A percentile compares a stretch with the other conserved stretches of the same genome.
phyloP scores from a whole-genome alignment of 1,139 yeast genomes.

The Komagataea norvegica region DNA sequence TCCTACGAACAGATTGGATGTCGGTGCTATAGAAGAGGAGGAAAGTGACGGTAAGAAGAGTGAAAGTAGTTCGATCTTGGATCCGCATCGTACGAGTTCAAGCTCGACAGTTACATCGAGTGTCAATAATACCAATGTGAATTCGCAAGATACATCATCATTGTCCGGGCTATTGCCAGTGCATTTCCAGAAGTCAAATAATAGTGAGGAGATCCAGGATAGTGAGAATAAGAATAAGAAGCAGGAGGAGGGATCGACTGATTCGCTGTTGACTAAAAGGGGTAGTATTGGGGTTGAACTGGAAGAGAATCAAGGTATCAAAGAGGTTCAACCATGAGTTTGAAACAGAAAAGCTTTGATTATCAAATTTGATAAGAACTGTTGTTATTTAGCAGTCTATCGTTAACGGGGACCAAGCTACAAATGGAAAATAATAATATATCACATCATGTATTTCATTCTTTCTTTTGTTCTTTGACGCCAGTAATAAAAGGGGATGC shows the following conservation, averaged over 20 bases:
- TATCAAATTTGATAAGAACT: no score
- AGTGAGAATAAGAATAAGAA: neutral
- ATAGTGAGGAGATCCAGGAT: neutral
- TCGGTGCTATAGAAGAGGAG: conserved; percentile 1
- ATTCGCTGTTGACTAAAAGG: neutral
- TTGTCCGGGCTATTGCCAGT: neutral
- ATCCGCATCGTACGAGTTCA: conserved; percentile 2
- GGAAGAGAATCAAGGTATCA: neutral
- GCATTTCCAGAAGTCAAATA: neutral
- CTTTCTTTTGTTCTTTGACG: no score
- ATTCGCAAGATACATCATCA: neutral
- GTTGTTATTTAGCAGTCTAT: no score
- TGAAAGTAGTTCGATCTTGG: conserved; percentile 3
- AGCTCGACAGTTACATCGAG: conserved; percentile 4
- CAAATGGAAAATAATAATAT: neutral
- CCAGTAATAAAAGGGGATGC: no score
- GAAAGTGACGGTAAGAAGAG: conserved; percentile 4
- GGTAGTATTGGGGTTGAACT: neutral
- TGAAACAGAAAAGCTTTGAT: no score
- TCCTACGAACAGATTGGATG: no score
- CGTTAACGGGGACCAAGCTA: no score
- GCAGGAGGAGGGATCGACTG: neutral
- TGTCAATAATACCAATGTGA: neutral
- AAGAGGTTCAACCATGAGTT: neutral
- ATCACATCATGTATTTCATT: neutral